phyloP scores from a whole-genome alignment of 495 filamentous ascomycete genomes.

The Penicillium tannophilum region DNA sequence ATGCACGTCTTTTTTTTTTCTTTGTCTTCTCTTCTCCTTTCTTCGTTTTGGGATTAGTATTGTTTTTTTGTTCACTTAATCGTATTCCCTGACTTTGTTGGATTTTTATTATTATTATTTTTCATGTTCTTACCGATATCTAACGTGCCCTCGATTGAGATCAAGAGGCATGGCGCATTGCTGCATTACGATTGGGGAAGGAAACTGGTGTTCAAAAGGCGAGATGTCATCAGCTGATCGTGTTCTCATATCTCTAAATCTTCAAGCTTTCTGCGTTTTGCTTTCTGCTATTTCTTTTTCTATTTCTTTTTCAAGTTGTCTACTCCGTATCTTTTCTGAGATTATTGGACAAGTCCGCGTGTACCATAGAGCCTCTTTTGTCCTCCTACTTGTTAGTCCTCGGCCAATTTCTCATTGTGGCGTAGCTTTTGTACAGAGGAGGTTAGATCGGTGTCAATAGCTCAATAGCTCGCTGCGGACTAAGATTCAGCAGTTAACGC shows the following conservation, averaged over 20 bases:
- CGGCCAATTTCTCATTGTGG: neutral
- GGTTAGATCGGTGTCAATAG: neutral
- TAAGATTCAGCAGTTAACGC: neutral
- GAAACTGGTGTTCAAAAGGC: slow-evolving; percentile 17
- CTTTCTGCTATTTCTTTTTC: slow-evolving; percentile 2
- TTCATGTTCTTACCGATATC: slow-evolving; percentile 3
- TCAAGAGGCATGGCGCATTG: slow-evolving; percentile 18
- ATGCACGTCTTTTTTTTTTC: slow-evolving; percentile 13
- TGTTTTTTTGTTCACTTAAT: slow-evolving; percentile 9
- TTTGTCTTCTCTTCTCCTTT: neutral
- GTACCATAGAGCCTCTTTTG: slow-evolving; percentile 16
- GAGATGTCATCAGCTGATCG: slow-evolving; percentile 3
- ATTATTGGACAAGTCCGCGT: slow-evolving; percentile 2
- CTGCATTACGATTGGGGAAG: slow-evolving; percentile 11
- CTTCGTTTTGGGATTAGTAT: neutral
- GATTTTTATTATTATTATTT: slow-evolving; percentile 8
- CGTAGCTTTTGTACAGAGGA: neutral
- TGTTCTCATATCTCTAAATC: slow-evolving; percentile 1
- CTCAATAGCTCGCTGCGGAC: neutral
- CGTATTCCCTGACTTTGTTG: neutral
- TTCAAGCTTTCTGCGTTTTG: slow-evolving; percentile 9
- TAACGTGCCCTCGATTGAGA: slow-evolving; percentile 10
- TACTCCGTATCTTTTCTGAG: neutral
- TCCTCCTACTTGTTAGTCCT: no score
- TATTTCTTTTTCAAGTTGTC: slow-evolving; percentile 3